These are phyloP conservation scores for Teratosphaeria destructans DNA, from an alignment of 2,329 filamentous ascomycete genomes.

Conservation along the genomic window DNA sequence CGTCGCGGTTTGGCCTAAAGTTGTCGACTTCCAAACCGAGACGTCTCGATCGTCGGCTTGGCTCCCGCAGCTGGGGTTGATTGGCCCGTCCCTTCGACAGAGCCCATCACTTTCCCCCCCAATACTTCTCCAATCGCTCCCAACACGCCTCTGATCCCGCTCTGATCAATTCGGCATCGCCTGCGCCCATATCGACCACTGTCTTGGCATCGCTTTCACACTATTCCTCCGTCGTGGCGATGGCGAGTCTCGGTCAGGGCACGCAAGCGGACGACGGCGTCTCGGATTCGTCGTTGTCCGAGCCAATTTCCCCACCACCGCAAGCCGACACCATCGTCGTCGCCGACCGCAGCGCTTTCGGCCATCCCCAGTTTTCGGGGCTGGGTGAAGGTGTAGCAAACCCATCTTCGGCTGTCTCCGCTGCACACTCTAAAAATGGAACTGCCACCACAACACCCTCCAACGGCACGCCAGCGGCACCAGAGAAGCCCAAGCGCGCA, in stretches of 20 bases:
- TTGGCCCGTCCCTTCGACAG: neutral
- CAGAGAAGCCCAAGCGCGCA: conserved; percentile 26
- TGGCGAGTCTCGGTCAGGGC: conserved; percentile 5
- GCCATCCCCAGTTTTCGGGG: conserved; percentile 13
- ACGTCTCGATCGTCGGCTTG: neutral
- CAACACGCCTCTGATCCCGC: neutral
- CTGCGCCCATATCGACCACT: conserved; percentile 5
- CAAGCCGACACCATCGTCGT: conserved; percentile 17
- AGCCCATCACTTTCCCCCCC: neutral
- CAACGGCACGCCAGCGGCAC: conserved; percentile 11
- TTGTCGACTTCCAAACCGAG: neutral
- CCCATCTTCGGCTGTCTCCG: conserved; percentile 16
- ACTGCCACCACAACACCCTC: conserved; percentile 14
- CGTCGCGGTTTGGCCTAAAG: conserved; percentile 1
- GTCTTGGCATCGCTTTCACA: conserved; percentile 6
- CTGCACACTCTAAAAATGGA: conserved; percentile 23
- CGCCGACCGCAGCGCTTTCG: conserved; percentile 7
- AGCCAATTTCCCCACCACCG: conserved; percentile 17
- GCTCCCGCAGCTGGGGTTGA: conserved; percentile 2
- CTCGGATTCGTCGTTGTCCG: conserved; percentile 13
- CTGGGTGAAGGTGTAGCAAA: conserved; percentile 23
- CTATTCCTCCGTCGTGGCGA: conserved; percentile 10
- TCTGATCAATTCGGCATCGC: neutral
- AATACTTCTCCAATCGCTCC: neutral
- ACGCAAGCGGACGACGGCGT: conserved; percentile 12